phyloP scores from a whole-genome alignment of 257 asterid species.

The Rhazya stricta region DNA sequence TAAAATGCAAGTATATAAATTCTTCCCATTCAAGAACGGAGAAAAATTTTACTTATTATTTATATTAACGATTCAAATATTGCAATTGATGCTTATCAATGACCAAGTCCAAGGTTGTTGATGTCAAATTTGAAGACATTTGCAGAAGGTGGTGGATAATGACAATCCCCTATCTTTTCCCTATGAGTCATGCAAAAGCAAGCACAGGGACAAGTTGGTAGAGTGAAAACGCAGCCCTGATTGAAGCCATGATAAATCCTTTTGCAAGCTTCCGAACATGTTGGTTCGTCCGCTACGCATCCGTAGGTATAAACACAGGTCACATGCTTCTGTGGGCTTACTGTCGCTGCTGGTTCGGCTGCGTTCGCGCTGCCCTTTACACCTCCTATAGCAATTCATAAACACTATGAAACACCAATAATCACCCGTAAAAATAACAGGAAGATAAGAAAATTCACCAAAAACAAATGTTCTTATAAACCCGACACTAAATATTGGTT shows the following conservation, averaged over 20 bases:
- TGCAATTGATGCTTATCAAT: background rate
- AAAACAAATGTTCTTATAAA: too few relatives aligned
- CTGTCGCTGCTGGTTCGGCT: background rate
- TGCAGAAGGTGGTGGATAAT: constrained; percentile 1
- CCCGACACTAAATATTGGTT: too few relatives aligned
- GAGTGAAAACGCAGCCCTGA: background rate
- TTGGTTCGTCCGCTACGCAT: background rate
- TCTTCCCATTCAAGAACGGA: background rate
- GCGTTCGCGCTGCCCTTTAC: background rate
- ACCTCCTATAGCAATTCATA: background rate
- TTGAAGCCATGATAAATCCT: background rate
- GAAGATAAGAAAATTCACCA: background rate
- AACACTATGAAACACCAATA: background rate
- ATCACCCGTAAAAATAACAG: background rate
- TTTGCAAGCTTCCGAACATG: background rate
- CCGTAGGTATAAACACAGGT: constrained; percentile 8
- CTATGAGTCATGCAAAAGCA: constrained; percentile 8
- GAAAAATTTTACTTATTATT: too few relatives aligned
- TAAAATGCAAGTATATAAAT: too few relatives aligned
- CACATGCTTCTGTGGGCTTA: background rate
- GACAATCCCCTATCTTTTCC: background rate
- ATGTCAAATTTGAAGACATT: background rate
- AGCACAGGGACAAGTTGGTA: constrained; percentile 9
- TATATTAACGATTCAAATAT: too few relatives aligned
- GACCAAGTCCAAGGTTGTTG: background rate